Evolutionary conservation across 2,329 filamentous ascomycete species (phyloP).

Genomic region (Colletotrichum trifolii): DNA sequence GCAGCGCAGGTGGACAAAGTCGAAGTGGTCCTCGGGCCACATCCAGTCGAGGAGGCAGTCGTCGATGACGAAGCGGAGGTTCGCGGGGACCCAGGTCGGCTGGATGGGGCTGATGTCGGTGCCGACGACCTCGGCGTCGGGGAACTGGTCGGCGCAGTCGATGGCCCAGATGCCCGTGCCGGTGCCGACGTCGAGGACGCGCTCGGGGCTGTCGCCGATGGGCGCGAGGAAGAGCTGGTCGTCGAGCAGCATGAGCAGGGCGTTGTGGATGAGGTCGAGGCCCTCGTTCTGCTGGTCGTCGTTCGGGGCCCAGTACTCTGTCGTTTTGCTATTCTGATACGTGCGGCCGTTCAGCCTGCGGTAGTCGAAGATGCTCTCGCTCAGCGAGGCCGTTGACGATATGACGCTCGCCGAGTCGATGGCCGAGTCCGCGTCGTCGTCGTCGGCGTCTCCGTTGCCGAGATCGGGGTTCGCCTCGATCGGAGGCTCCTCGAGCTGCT

Average conservation of each 20-base stretch:
- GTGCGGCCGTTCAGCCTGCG: conserved; percentile 46
- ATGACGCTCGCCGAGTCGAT: conserved; percentile 38
- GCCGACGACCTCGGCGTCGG: conserved; percentile 57
- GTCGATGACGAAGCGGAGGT: conserved; percentile 69
- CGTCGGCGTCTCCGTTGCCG: conserved; percentile 36
- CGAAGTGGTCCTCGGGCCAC: conserved; percentile 60
- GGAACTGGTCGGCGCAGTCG: conserved; percentile 58
- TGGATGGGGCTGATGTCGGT: conserved; percentile 69
- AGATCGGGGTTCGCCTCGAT: conserved; percentile 14
- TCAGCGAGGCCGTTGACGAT: conserved; percentile 45
- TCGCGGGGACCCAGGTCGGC: conserved; percentile 65
- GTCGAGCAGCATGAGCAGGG: conserved; percentile 43
- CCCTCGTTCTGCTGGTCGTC: conserved; percentile 39
- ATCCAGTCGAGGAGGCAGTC: conserved; percentile 62
- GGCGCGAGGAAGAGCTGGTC: conserved; percentile 52
- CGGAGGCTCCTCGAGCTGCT: background rate
- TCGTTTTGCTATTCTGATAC: conserved; percentile 43
- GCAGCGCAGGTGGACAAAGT: conserved; percentile 68
- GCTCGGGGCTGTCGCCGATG: conserved; percentile 42
- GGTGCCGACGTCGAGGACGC: conserved; percentile 53
- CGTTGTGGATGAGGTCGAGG: conserved; percentile 34
- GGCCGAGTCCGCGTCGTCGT: conserved; percentile 41
- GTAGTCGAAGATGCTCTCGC: conserved; percentile 47
- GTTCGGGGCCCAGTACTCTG: conserved; percentile 42
- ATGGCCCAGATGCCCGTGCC: conserved; percentile 68